Evolutionary conservation across 257 asterid species (phyloP), one percentile per base, ranked within the genome.

Genomic region (Voacanga thouarsii): DNA sequence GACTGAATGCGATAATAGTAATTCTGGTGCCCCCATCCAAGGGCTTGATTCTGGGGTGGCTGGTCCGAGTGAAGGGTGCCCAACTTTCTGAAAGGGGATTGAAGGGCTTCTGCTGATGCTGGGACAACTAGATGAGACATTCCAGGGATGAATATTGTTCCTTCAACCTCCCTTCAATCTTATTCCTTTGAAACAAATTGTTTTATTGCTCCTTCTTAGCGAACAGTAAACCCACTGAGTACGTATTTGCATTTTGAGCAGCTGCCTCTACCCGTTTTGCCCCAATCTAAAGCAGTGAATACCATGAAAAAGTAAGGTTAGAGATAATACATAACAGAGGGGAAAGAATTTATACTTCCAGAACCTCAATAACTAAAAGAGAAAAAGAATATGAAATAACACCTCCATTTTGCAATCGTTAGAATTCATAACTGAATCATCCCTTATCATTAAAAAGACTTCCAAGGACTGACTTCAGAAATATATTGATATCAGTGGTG

Each of bases 181-280:
- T 68, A 68, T 68, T 68, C 50, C 3, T 21, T 10, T 41, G 19
- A 68, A 41, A 41, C 33, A 21, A 41, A 68, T 19, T 0, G 9
- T 10, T 71, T 81, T 82, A 89, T 39, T 84, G 26, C 75, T 78
- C 85, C 85, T 91, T 91, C 84, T 84, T 86, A 72, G 88, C 93
- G 37, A 92, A 90, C 63, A 94, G 96, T 86, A 94, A 87, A 79
- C 88, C 70, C 87, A 94, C 12, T 1, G 99, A 91, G 88, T 94
- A 94, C 64, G 96, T 82, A 85, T 92, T 89, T 80, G 97, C 94
- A 75, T 89, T 89, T 85, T 91, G 83, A 33, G 92, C 92, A 12
- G 97, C 97, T 71, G 86, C 95, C 78, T 87, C 92, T 63, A 94
- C 88, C 39, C 97, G 88, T 80, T 87, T 94, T 72, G 84, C 94